Base-by-base conservation (phyloP, 306 rosid genomes). In the Rosa persica region DNA sequence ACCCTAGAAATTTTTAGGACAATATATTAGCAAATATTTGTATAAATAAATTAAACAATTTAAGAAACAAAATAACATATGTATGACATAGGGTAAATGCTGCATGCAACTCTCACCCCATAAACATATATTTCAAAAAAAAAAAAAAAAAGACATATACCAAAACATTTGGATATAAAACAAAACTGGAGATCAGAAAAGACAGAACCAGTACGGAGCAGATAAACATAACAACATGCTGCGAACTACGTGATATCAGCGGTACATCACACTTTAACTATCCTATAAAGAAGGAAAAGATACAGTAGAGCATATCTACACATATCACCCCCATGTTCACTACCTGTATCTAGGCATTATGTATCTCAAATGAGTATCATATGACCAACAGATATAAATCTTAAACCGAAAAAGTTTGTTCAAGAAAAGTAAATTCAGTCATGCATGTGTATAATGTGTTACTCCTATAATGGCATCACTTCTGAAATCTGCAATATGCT, bases 1-100 rank as follows among this genome's bases (percentile, higher is more conserved):
- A 81, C 97, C 98, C 98, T 96, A 83, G 46, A 82, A 83, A 27
- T 51, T 81, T 77, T 70, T 46, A 66, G 51, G 67, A 40, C 78
- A 79, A 76, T 57, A 23, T 23, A 66, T 87, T 71, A 87, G 76
- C 76, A 64, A 42, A 66, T 72, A 52, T 13, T 27, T 60, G 73
- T 16, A 39, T 47, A 49, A 27, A 75, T 79, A 76, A 72, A 74
- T 8, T 12, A 27, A 25, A 23, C 43, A 4, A 55, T 8, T 17
- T 27, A 47, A 25, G 42, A 42, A 34, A 46, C 16, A 44, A 34
- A 30, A 23, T 36, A 61, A 19, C 13, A 19, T 5, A 46, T 12
- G 34, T 27, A 61, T 19, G 27, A 61, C 23, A 51, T 46, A 10
- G 30, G 62, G 30, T 10, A 44, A 17, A 20, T 34, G 7, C 30